Evolutionary conservation across 228 moss, liverwort and hornwort genomes (phyloP).

Genomic region (Sphagnum fallax): DNA sequence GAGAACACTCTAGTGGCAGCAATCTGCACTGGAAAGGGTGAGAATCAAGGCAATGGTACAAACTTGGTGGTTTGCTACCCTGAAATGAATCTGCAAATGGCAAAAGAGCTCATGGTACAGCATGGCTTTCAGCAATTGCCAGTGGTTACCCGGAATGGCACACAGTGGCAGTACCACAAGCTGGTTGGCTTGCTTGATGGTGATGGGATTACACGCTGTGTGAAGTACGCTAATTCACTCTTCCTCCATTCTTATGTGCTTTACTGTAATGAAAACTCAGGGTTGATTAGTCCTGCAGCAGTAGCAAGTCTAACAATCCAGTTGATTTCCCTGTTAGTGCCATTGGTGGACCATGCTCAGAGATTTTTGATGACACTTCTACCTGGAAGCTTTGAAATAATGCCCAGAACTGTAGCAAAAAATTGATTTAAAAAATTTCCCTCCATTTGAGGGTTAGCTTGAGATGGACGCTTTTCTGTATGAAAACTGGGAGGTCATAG

Average conservation of each 20-base stretch:
- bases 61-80: constrained; percentile 75
- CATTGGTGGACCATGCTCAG: too few relatives aligned
- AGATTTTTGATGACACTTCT: too few relatives aligned
- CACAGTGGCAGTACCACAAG: constrained; percentile 37
- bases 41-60: constrained; percentile 36
- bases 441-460: too few relatives aligned
- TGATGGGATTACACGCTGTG: constrained; percentile 20
- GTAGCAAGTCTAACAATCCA: too few relatives aligned
- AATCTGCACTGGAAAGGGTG: constrained; percentile 68
- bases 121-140: constrained; percentile 35
- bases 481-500: too few relatives aligned
- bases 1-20: constrained; percentile 71
- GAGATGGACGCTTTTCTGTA: too few relatives aligned
- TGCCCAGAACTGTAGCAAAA: too few relatives aligned
- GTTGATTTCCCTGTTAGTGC: too few relatives aligned
- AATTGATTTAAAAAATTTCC: too few relatives aligned
- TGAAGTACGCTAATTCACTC: constrained; percentile 18
- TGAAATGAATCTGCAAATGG: constrained; percentile 57
- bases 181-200: constrained; percentile 35
- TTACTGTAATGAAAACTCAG: too few relatives aligned
- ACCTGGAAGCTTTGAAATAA: too few relatives aligned
- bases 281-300: too few relatives aligned
- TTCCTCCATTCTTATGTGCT: background rate
- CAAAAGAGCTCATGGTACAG: constrained; percentile 47
- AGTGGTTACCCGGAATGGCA: constrained; percentile 41